phyloP scores from a whole-genome alignment of 176 grass and related monocot genomes.

The Metroxylon sagu region DNA sequence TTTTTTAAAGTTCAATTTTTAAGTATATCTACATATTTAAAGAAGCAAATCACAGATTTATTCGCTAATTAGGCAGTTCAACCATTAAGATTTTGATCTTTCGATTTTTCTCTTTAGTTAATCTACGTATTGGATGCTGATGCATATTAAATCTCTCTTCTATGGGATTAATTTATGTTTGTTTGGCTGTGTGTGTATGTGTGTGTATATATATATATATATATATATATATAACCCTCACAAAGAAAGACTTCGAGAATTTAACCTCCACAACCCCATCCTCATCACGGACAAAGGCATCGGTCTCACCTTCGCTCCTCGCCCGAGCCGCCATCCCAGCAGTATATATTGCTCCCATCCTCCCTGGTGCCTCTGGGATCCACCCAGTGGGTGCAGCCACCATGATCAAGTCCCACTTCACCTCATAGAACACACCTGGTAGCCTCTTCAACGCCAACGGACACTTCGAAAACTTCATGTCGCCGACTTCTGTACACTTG shows the following conservation, averaged over 20 bases:
- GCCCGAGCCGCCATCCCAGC: constrained; percentile 4
- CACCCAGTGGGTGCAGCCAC: constrained; percentile 16
- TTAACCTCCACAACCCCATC: constrained; percentile 2
- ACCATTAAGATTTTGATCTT: no score
- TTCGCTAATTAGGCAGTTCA: no score
- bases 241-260: constrained; percentile 9
- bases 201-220: no score
- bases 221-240: no score
- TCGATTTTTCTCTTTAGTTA: no score
- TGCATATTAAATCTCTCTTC: no score
- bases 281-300: constrained; percentile 13
- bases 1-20: no score
- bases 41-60: no score
- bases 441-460: not conserved
- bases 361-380: constrained; percentile 6
- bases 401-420: constrained; percentile 23
- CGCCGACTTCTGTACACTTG: not conserved
- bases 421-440: constrained; percentile 8
- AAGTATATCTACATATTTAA: no score
- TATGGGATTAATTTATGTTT: no score
- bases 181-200: no score
- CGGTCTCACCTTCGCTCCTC: constrained; percentile 14
- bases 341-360: constrained; percentile 15
- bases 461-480: not conserved
- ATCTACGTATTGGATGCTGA: no score